Conservation (phyloP, 768 basidiomycete genomes). For the Mycena galopus region DNA sequence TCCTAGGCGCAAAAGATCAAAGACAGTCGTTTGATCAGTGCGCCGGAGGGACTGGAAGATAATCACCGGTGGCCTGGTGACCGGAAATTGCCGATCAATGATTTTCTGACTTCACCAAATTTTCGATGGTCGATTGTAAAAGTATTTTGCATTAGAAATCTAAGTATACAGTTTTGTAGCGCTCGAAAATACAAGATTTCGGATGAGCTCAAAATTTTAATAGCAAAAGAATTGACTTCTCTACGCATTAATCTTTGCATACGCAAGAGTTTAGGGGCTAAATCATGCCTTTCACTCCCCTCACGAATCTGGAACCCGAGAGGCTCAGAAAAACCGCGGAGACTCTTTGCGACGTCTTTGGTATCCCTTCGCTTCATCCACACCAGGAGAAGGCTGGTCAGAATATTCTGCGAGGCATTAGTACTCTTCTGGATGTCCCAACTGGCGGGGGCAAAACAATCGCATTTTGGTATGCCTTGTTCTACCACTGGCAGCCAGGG, state of each 20-base stretch:
- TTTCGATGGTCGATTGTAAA: not conserved
- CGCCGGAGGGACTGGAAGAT: not conserved
- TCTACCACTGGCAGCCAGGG: constrained; percentile 37
- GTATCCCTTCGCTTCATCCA: constrained; percentile 6
- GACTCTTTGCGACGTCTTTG: constrained; percentile 15
- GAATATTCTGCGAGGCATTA: constrained; percentile 25
- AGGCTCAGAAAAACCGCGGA: not conserved
- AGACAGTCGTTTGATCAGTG: not conserved
- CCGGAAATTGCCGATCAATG: not conserved
- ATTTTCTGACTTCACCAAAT: not conserved
- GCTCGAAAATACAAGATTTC: not conserved
- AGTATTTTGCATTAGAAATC: not conserved
- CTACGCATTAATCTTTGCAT: not conserved
- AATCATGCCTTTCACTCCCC: constrained; percentile 24
- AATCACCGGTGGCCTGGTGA: not conserved
- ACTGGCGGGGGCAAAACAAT: constrained; percentile 39
- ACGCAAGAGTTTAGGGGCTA: constrained; percentile 2
- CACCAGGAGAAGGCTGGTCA: constrained; percentile 20
- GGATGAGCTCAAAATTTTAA: not conserved
- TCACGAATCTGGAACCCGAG: constrained; percentile 20
- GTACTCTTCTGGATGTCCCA: constrained; percentile 31
- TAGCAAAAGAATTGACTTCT: not conserved
- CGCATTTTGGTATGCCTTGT: constrained; percentile 37
- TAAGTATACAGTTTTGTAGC: not conserved
- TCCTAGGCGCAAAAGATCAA: not conserved